Base-by-base conservation (phyloP, 768 basidiomycete genomes). In the Tylopilus cervinicoccineus region DNA sequence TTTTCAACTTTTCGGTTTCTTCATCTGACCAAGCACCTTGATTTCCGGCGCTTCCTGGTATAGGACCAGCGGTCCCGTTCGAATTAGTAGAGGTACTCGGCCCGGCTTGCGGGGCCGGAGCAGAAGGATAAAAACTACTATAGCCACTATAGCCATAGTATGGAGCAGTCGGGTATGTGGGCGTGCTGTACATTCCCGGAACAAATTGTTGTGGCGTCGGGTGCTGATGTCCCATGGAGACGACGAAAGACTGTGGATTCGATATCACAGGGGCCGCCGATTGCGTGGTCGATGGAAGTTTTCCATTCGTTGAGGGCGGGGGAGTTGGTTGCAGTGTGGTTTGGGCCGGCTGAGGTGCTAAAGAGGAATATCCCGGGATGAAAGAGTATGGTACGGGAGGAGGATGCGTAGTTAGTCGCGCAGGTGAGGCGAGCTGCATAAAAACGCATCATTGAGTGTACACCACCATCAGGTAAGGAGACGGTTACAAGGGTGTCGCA, bases 11-110 rank as follows among this genome's bases (percentile, higher is more conserved):
- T 52, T 86, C 84, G 0, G 77, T 79, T 61, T 92, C 89, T 50
- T 85, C 86, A 7, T 88, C 84, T 3, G 84, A 78, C 89, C 88
- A 91, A 7, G 84, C 74, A 0, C 86, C 88, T 43, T 84, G 82
- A 45, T 81, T 81, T 50, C 78, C 76, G 19, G 64, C 71, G 26
- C 59, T 67, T 34, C 58, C 63, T 5, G 56, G 55, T 38, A 54
- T 47, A 2, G 52, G 45, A 16, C 48, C 55, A 0, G 41, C 36
- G 28, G 58, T 42, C 52, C 50, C 39, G 57, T 64, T 59, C 27
- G 60, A 54, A 42, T 58, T 55, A 16, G 68, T 59, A 49, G 65
- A 52, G 22, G 57, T 52, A 32, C 59, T 59, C 16, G 62, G 56
- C 14, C 59, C 61, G 42, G 66, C 53, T 52, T 55, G 60, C 11